Evolutionary conservation across 805 yeast genomes (phyloP), one percentile per base, ranked within the genome.

Genomic region (Saturnispora halmiae): DNA sequence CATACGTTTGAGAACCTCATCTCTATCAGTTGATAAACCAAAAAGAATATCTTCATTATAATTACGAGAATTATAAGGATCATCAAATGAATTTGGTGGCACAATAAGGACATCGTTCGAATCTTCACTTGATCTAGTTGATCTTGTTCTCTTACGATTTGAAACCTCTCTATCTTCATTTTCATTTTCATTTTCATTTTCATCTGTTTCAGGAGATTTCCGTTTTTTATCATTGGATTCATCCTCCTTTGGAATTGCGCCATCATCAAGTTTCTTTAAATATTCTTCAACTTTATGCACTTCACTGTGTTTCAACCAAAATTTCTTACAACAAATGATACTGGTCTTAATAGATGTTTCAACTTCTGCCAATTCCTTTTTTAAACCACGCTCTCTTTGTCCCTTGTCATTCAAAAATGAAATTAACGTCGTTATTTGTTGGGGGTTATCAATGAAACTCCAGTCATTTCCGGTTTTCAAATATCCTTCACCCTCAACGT

Each of bases 391-490:
- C 53, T 87, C 96, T 34, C 94, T 64, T 38, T 63, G 65, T 3
- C 96, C 96, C 71, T 79, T 75, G 4, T 74, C 77, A 49, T 81
- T 78, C 37, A 87, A 63, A 85, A 90, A 81, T n/a, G 60, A 55
- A 7, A 79, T 43, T 20, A 88, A 54, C 11, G 55, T 55, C 1
- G 72, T 73, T 25, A 86, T 58, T 30, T 81, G 79, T n/a, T 69
- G 72, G 0, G 70, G 65, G 2, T 55, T 62, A 48, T 86, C 94
- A 48, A 77, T 73, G 50, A 59, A 83, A 41, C 80, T 72, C 96
- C 96, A 87, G 28, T 74, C 73, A 4, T 59, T 46, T 1, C 72
- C 65, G 11, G 68, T 59, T 8, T 77, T 49, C 18, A 84, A 54
- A 5, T 77, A 72, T 41, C 69, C 74, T 1, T 79, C 73, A 2